phyloP scores from a whole-genome alignment of 306 rosid species.

The Cucumis melo region DNA sequence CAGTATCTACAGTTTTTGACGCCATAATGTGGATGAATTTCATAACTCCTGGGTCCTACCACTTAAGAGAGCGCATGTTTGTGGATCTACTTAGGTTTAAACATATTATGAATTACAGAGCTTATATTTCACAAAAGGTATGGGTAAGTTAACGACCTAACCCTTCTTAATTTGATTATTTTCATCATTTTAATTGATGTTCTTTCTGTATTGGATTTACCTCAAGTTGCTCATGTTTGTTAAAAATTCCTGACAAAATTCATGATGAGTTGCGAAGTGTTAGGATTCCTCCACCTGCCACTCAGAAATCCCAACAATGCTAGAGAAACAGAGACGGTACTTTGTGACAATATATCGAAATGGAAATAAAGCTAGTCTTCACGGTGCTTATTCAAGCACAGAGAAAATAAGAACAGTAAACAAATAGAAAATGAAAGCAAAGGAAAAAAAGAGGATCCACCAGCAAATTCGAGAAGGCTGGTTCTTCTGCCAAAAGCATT shows the following conservation, averaged over 20 bases:
- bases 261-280: neutral
- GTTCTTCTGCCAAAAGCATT: too few species aligned
- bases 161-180: neutral
- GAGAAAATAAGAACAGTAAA: too few species aligned
- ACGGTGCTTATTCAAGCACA: too few species aligned
- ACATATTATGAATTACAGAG: slow-evolving; percentile 2
- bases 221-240: neutral
- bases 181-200: neutral
- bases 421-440: too few species aligned
- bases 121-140: neutral
- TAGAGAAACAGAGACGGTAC: too few species aligned
- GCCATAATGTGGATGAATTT: neutral
- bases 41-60: neutral
- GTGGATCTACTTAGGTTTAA: neutral
- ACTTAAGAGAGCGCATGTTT: neutral
- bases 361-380: too few species aligned
- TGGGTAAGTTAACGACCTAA: neutral
- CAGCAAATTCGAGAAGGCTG: too few species aligned
- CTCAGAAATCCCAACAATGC: too few species aligned
- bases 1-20: slow-evolving; percentile 1
- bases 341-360: too few species aligned
- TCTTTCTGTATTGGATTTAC: neutral
- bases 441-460: too few species aligned
- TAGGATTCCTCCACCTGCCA: too few species aligned
- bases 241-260: neutral